Evolutionary conservation across 1,284 basidiomycete genomes (phyloP), one percentile per base, ranked within the genome.

Genomic region (Athelia sp.): DNA sequence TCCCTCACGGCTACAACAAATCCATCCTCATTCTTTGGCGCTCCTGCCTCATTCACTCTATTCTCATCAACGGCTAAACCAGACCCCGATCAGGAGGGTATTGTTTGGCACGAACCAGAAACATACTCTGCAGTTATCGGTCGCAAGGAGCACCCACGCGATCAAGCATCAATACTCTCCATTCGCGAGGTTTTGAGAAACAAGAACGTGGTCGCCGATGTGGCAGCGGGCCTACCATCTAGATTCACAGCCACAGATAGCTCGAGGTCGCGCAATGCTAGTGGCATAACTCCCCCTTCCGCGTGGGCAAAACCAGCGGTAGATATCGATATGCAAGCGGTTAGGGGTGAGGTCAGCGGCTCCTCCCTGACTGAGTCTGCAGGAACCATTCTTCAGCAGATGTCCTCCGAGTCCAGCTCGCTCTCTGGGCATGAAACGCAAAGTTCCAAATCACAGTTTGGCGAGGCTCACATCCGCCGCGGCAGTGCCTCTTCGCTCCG

Each of bases 221-320:
- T 49, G 13, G 49, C 48, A 45, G 51, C 52, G 10, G 24, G 58
- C 3, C 54, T 57, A 26, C 48, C 51, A 14, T 64, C 62, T 21
- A 56, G 62, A n/a, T 62, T 64, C 43, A 21, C n/a, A n/a, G 15
- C 8, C 19, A 21, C 36, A n/a, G 36, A 40, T 17, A 58, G 60
- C 35, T 31, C 24, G n/a, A 29, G 22, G n/a, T 49, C 56, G 17
- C 51, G 56, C 14, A 47, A 51, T 9, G 45, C 54, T 10, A 52
- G 53, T 14, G 55, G 53, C 21, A 46, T 49, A 4, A 54, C 62
- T 1, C 75, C 75, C 3, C 70, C 73, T 1, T 72, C 73, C 3
- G 78, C 77, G 0, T 79, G 78, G 68, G 73, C 81, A 0, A 82
- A 80, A 58, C 75, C 83, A 4, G 78, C 81, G 29, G 79, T 83